A percentile compares a stretch with the other conserved stretches of the same genome.
Conservation (phyloP, 1,284 basidiomycete genomes). For the Bjerkandera adusta region DNA sequence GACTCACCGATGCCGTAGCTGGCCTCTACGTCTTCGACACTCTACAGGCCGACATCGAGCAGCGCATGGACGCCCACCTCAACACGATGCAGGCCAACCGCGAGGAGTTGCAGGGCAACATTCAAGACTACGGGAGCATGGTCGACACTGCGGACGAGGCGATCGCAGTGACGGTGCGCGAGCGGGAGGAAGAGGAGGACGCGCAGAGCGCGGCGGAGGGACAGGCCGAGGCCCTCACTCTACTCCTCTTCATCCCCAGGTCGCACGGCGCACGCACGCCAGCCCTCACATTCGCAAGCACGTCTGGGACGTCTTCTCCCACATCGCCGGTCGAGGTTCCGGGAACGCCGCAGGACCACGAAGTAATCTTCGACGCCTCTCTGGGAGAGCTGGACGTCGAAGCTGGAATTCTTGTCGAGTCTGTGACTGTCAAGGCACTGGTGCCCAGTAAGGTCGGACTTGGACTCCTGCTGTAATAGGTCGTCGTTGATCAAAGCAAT, state of each 20-base stretch:
- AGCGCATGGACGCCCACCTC: background rate
- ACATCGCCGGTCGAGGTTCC: background rate
- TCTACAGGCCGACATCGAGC: background rate
- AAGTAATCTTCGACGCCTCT: conserved; percentile 3
- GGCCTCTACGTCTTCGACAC: background rate
- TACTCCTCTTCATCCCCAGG: background rate
- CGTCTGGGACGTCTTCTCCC: background rate
- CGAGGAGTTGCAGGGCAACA: background rate
- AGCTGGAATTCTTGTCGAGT: background rate
- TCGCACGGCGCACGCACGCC: background rate
- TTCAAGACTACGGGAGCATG: background rate
- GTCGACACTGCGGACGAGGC: background rate
- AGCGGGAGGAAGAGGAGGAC: background rate
- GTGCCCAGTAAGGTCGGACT: too few species aligned
- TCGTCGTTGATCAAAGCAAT: too few species aligned
- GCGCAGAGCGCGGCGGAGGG: background rate
- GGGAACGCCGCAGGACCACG: background rate
- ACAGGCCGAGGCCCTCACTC: background rate
- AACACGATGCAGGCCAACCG: background rate
- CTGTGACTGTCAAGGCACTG: background rate
- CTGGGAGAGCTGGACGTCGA: conserved; percentile 3
- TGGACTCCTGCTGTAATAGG: too few species aligned
- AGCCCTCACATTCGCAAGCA: background rate
- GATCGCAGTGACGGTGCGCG: background rate
- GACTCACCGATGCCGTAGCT: background rate